phyloP scores from a whole-genome alignment of 2,329 filamentous ascomycete species.

The Epichloe scottii region DNA sequence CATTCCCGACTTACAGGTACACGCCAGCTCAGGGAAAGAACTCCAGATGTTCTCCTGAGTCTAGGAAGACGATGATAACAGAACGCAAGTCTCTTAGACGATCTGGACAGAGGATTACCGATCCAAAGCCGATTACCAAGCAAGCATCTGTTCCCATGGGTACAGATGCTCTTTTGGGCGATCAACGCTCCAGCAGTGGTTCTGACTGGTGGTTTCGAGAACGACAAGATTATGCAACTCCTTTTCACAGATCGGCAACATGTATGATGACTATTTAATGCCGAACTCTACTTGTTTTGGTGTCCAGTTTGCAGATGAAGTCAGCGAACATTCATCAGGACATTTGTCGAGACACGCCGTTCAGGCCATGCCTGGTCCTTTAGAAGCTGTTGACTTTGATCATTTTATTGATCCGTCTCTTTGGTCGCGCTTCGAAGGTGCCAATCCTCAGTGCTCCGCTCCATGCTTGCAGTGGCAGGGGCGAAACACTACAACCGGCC shows the following conservation, averaged over 20 bases:
- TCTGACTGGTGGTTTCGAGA: conserved; percentile 1
- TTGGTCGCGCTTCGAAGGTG: not conserved
- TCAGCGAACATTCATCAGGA: not conserved
- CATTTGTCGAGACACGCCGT: not conserved
- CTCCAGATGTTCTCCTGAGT: conserved; percentile 9
- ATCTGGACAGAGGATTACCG: conserved; percentile 7
- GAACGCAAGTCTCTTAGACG: conserved; percentile 32
- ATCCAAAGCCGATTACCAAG: not conserved
- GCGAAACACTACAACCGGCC: not conserved
- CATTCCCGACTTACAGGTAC: conserved; percentile 91
- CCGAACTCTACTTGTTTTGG: not conserved
- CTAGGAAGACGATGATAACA: conserved; percentile 1
- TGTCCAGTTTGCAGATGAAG: not conserved
- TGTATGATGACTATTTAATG: not conserved
- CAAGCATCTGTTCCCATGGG: not conserved
- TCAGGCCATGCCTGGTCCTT: not conserved
- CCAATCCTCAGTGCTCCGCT: not conserved
- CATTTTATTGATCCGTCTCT: conserved; percentile 6
- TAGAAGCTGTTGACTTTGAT: not conserved
- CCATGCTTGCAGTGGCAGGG: conserved; percentile 2
- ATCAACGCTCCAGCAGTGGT: not conserved
- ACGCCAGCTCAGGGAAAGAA: conserved; percentile 59
- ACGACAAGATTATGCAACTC: not conserved
- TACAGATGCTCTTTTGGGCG: not conserved
- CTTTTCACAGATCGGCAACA: not conserved